Base-by-base conservation (phyloP, 225 moss, liverwort and hornwort genomes). In the Polytrichum formosum region DNA sequence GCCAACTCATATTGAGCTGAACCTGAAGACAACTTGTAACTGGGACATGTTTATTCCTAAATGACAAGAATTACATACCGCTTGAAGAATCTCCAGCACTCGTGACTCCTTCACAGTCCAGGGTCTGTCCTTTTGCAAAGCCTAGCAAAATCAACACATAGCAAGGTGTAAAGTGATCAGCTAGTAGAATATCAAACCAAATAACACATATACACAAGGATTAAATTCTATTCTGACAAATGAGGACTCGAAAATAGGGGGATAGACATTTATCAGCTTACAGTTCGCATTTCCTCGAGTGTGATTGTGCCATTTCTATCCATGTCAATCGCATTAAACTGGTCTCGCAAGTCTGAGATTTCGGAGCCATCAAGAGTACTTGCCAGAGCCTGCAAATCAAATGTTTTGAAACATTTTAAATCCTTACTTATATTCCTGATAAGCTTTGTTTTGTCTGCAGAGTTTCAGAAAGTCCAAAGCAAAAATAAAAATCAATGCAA, bases 291-390 rank as follows among this genome's bases (percentile, higher is more conserved):
- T 74, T 96, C 96, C 26, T 96, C 96, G n/a, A 96, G 86, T 18
- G 96, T 96, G 69, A 96, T 96, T 16, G 93, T 96, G 63, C 93
- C 93, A 66, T 96, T 96, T n/a, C 85, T 84, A 69, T 96, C 96
- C 9, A 92, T 83, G 67, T 96, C 96, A 67, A 96, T 96, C 1
- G 96, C 93, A 63, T 96, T 80, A 73, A 96, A 96, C 66, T 96
- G 93, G 71, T 96, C 96, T 55, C 65, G 84, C 82, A 96, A 77
- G 69, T 90, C 92, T 10, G 87, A 82, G 31, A 96, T 84, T 73
- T 96, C 96, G 4, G 87, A 83, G 59, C 53, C 55, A 63, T 93
- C 96, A 6, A 96, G 84, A 23, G 96, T 93, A 70, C 90, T 89
- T 55, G 96, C 96, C 18, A 96, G 77, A 74, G 96, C 96, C 91